These are phyloP conservation scores for Zasmidium angulare DNA, from an alignment of 2,329 filamentous ascomycete genomes.

Conservation along the genomic window DNA sequence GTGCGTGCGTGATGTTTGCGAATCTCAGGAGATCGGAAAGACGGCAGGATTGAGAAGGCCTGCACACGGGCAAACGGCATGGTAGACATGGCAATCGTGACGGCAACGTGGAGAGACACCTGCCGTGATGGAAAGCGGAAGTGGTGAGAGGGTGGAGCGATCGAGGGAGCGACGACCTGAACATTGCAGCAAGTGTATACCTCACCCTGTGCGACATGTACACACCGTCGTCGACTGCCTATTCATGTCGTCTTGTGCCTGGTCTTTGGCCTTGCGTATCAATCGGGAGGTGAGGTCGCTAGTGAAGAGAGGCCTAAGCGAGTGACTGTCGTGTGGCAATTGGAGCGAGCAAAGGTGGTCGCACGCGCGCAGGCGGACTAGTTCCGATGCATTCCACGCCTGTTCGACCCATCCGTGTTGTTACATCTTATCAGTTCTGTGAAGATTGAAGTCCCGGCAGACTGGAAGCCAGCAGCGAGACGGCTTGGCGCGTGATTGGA, in stretches of 20 bases:
- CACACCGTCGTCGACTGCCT: background rate
- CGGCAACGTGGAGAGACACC: background rate
- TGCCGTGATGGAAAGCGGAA: background rate
- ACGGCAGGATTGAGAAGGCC: background rate
- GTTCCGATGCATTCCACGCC: background rate
- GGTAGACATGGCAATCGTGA: background rate
- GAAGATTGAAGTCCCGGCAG: background rate
- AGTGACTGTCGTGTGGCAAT: background rate
- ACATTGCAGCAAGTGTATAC: background rate
- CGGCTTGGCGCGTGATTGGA: background rate
- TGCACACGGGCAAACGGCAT: background rate
- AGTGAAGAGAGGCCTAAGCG: background rate
- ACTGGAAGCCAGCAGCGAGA: background rate
- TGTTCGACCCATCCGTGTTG: background rate
- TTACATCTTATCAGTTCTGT: background rate
- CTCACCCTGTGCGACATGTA: background rate
- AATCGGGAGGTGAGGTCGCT: background rate
- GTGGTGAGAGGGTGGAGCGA: background rate
- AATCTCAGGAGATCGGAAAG: background rate
- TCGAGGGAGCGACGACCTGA: background rate
- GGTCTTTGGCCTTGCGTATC: background rate
- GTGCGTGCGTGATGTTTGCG: background rate
- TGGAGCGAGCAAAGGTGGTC: background rate
- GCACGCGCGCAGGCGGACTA: background rate
- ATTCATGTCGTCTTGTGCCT: background rate